Conservation (phyloP, 257 asterid genomes). For the Buddleja alternifolia region DNA sequence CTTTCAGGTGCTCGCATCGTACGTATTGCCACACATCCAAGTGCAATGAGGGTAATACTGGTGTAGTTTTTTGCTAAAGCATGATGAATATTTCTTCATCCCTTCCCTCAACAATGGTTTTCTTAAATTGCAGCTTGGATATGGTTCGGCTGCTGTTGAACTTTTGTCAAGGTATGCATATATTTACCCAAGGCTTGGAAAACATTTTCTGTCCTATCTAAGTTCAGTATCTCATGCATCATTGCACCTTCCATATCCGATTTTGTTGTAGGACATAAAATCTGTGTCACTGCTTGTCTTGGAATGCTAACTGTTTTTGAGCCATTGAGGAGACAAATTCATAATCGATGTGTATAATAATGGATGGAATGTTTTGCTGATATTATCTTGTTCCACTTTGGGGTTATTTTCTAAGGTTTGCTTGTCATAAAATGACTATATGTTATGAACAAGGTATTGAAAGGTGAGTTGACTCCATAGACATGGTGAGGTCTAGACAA, state of each 20-base stretch:
- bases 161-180: constrained; percentile 66
- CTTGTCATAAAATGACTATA: neutral
- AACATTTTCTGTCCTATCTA: constrained; percentile 2
- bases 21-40: constrained; percentile 97
- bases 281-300: no score
- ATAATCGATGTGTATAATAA: neutral
- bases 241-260: no score
- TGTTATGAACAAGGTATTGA: neutral
- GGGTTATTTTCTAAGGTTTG: neutral
- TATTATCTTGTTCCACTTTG: no score
- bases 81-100: constrained; percentile 14
- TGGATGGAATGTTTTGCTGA: no score
- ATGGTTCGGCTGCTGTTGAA: constrained; percentile 89
- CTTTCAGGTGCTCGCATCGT: constrained; percentile 97
- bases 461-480: neutral
- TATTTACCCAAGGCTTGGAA: neutral
- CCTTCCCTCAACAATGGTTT: constrained; percentile 15
- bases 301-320: neutral
- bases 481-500: neutral
- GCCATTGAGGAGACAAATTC: neutral
- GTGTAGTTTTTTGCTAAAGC: constrained; percentile 11
- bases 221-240: neutral
- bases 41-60: constrained; percentile 85
- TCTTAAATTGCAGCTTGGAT: constrained; percentile 70
- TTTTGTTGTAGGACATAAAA: no score